Evolutionary conservation across 2,329 filamentous ascomycete species (phyloP), one percentile per base, ranked within the genome.

Genomic region (Orbilia javanica): DNA sequence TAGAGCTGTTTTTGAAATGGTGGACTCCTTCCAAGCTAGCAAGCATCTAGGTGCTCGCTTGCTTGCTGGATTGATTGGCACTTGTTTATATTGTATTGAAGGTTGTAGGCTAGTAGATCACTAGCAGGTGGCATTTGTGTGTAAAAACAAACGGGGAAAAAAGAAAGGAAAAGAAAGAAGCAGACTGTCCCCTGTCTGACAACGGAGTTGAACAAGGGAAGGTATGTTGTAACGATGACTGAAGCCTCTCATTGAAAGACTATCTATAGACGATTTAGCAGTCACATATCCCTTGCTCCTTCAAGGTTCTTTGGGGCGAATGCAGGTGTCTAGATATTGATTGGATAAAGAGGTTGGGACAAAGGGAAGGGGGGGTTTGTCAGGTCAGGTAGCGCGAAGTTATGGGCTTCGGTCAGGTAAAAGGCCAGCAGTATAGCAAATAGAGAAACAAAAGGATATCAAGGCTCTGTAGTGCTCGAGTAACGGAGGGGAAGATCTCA

Each of bases 61-160:
- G 60, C 57, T 64, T 55, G 63, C 29, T 62, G 39, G 46, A 77
- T 73, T 73, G 69, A 73, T 73, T 73, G 69, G 69, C 55, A 73
- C 48, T 60, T 60, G 55, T 60, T 57, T 60, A 60, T 36, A 64
- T 71, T 36, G 53, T 31, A 63, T 72, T 42, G 57, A 65, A 42
- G 60, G 39, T 72, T 60, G 60, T 36, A 50, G 68, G 48, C 69
- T 73, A 66, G 69, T 48, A 72, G 46, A 46, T 48, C 57, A 65
- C 73, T 64, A 70, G 65, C 66, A 77, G 73, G 73, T 71, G 73
- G 71, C 66, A 71, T 70, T 77, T 39, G 66, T 73, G 60, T 39
- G 36, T 39, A 44, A 66, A 73, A 60, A 27, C 10, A 46, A 29
- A 36, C 29, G 34, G 50, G 29, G 13, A 72, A 53, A 57, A 72